Conservation (phyloP, 148 eudicot species). For the Pharnaceum exiguum region DNA sequence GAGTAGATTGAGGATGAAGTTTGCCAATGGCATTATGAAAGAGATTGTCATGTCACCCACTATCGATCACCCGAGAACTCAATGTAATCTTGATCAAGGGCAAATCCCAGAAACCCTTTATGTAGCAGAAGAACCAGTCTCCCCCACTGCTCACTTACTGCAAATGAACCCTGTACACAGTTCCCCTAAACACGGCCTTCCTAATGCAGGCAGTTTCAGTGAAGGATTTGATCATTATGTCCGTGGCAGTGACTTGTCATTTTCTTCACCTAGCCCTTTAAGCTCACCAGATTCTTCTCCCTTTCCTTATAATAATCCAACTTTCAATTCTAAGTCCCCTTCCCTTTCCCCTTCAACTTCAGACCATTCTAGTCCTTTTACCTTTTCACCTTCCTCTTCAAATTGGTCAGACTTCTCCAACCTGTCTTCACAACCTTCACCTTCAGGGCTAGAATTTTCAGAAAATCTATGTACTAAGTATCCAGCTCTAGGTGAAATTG, state of each 20-base stretch:
- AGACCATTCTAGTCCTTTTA: constrained; percentile 58
- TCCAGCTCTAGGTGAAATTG: constrained; percentile 18
- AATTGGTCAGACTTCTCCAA: constrained; percentile 79
- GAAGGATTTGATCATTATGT: constrained; percentile 21
- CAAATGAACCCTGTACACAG: constrained; percentile 24
- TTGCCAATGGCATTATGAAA: constrained; percentile 57
- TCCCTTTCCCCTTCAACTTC: constrained; percentile 75
- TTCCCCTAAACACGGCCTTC: constrained; percentile 27
- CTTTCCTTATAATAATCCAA: constrained; percentile 34
- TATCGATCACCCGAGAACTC: constrained; percentile 16
- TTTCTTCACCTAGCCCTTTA: constrained; percentile 34
- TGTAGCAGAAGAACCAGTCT: constrained; percentile 26
- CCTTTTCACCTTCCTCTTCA: constrained; percentile 88
- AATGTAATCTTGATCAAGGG: constrained; percentile 16
- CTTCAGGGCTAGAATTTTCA: constrained; percentile 43
- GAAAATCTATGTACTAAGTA: constrained; percentile 29
- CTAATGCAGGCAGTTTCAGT: constrained; percentile 10
- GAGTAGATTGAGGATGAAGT: constrained; percentile 62
- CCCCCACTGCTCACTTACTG: constrained; percentile 36
- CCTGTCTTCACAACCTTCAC: constrained; percentile 63
- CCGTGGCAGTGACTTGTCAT: constrained; percentile 23
- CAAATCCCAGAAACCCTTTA: background rate
- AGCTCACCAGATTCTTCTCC: constrained; percentile 60
- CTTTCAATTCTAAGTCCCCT: constrained; percentile 48
- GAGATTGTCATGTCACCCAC: constrained; percentile 46